Conservation (phyloP, 1,284 basidiomycete genomes). For the Papiliotrema flavescens region DNA sequence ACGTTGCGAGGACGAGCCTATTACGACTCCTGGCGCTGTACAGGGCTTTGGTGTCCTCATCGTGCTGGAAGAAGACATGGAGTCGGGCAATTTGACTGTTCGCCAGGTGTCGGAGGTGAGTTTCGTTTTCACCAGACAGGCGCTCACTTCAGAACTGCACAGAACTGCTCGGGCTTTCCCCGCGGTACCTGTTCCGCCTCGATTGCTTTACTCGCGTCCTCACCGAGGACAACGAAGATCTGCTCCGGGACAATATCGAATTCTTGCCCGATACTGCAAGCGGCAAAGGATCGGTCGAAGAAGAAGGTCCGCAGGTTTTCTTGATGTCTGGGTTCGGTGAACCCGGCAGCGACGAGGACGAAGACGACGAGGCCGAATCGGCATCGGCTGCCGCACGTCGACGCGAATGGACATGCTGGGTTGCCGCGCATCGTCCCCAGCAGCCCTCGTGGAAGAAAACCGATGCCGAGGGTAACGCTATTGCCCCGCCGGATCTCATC, state of each 20-base stretch:
- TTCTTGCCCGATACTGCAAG: conserved; percentile 58
- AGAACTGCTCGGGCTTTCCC: conserved; percentile 69
- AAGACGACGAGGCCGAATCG: conserved; percentile 40
- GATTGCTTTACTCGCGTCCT: conserved; percentile 73
- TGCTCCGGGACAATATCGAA: conserved; percentile 74
- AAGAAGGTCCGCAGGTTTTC: conserved; percentile 66
- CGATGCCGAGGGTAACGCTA: conserved; percentile 21
- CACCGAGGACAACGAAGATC: conserved; percentile 64
- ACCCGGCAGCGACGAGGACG: conserved; percentile 53
- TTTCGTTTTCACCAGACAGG: no score
- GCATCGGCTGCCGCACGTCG: conserved; percentile 30
- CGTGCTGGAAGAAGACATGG: conserved; percentile 64
- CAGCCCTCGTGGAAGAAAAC: conserved; percentile 27
- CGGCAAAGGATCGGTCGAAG: conserved; percentile 28
- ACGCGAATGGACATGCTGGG: conserved; percentile 77
- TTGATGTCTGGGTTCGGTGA: conserved; percentile 67
- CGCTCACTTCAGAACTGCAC: conserved; percentile 55
- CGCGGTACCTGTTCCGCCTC: conserved; percentile 70
- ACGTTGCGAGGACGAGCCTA: conserved; percentile 83
- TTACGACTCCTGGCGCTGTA: conserved; percentile 76
- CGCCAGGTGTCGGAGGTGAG: conserved; percentile 69
- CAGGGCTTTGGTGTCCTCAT: conserved; percentile 83
- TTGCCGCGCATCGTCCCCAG: conserved; percentile 66
- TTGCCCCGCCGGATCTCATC: conserved; percentile 51
- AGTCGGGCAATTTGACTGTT: conserved; percentile 61